A percentile compares a stretch with the other conserved stretches of the same genome.
Evolutionary conservation across 1,139 yeast species (phyloP).

Genomic region (Taiozyma sp.): DNA sequence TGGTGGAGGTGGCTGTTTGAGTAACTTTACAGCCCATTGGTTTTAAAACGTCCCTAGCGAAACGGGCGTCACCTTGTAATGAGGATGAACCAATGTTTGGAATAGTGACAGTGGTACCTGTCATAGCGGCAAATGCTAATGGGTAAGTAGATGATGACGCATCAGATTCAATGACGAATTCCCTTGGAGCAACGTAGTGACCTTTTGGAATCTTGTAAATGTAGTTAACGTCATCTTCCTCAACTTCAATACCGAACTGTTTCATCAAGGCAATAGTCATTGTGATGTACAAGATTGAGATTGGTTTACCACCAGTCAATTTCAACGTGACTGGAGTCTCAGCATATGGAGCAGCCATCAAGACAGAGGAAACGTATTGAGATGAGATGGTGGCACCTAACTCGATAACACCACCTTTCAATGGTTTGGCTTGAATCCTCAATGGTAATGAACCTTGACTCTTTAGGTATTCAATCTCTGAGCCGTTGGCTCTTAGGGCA

Average conservation of each 20-base stretch:
- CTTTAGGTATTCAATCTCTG: constrained; percentile 64
- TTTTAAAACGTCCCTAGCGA: constrained; percentile 84
- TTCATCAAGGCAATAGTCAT: constrained; percentile 98
- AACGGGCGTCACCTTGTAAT: constrained; percentile 95
- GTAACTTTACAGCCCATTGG: constrained; percentile 94
- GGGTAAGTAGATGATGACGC: constrained; percentile 99
- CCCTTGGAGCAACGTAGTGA: constrained; percentile 69
- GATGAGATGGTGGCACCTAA: constrained; percentile 95
- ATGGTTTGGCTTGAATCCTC: constrained; percentile 64
- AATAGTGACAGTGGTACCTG: constrained; percentile 86
- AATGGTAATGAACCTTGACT: constrained; percentile 83
- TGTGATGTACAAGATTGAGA: constrained; percentile 90
- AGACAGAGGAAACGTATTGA: constrained; percentile 91
- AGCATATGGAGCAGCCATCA: constrained; percentile 98
- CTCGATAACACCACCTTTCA: constrained; percentile 89
- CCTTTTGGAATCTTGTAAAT: constrained; percentile 92
- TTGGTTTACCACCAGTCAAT: constrained; percentile 94
- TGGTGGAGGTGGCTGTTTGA: constrained; percentile 80
- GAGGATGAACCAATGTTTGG: constrained; percentile 93
- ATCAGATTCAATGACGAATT: constrained; percentile 89
- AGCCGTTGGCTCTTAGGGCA: constrained; percentile 79
- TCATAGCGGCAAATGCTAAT: constrained; percentile 95
- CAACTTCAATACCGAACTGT: constrained; percentile 81
- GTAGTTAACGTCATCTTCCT: constrained; percentile 57
- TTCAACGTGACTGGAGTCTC: constrained; percentile 79